A percentile compares a stretch with the other conserved stretches of the same genome.
phyloP scores from a whole-genome alignment of 768 basidiomycete species.

The Panaeolus cyanescens region DNA sequence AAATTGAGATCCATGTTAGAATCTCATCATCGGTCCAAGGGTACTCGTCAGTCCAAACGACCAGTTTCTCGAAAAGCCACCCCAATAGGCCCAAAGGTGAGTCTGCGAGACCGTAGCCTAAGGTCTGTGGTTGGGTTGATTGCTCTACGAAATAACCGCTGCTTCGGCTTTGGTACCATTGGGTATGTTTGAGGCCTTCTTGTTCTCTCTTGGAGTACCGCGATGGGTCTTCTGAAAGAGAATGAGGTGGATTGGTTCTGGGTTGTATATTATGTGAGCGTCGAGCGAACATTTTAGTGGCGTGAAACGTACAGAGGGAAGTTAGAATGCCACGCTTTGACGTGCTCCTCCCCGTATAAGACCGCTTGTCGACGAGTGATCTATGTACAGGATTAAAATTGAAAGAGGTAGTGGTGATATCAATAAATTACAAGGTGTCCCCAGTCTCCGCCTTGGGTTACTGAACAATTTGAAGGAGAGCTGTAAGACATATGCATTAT shows the following conservation, averaged over 20 bases:
- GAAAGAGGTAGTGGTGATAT: conserved; percentile 5
- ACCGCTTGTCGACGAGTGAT: conserved; percentile 28
- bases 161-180: conserved; percentile 28
- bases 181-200: conserved; percentile 28
- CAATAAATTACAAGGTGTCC: conserved; percentile 31
- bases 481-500: neutral
- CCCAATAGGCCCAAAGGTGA: conserved; percentile 56
- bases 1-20: conserved; percentile 61
- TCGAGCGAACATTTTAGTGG: neutral
- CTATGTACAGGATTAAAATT: conserved; percentile 8
- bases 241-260: neutral
- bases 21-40: conserved; percentile 61
- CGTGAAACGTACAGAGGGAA: conserved; percentile 32
- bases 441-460: conserved; percentile 52
- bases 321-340: conserved; percentile 58
- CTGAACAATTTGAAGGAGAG: conserved; percentile 16
- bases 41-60: conserved; percentile 49
- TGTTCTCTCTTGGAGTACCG: conserved; percentile 24
- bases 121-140: conserved; percentile 50
- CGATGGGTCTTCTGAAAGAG: neutral
- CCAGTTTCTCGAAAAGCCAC: conserved; percentile 55
- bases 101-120: conserved; percentile 56
- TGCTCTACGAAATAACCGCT: conserved; percentile 42
- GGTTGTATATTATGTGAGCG: neutral
- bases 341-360: conserved; percentile 32